Percentiles rank a stretch among this genome's conserved stretches.
Evolutionary conservation across 2,329 filamentous ascomycete species (phyloP).

Genomic region (Microdochium bolleyi): DNA sequence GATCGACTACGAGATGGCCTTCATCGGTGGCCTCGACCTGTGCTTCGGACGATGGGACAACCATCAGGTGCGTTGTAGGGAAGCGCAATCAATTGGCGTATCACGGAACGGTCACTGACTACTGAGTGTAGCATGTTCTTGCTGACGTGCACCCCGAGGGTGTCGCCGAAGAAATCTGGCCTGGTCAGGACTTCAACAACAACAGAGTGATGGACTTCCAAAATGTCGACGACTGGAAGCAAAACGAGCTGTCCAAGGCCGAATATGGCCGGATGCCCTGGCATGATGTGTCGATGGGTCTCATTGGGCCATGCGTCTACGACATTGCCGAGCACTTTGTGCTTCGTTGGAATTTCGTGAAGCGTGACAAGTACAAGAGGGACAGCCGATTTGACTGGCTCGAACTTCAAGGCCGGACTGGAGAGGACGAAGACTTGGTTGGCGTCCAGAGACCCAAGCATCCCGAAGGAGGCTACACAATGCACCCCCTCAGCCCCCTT

Average conservation of each 20-base stretch:
- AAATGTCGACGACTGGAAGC: slow-evolving; percentile 83
- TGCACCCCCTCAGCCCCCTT: slow-evolving; percentile 68
- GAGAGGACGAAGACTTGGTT: slow-evolving; percentile 74
- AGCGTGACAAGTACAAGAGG: slow-evolving; percentile 96
- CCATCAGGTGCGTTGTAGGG: slow-evolving; percentile 31
- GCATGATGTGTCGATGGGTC: slow-evolving; percentile 90
- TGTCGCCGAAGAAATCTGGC: slow-evolving; percentile 77
- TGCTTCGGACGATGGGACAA: slow-evolving; percentile 95
- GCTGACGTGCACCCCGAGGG: slow-evolving; percentile 83
- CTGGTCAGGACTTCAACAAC: slow-evolving; percentile 97
- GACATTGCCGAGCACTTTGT: slow-evolving; percentile 96
- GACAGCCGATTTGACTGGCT: slow-evolving; percentile 81
- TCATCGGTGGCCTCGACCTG: slow-evolving; percentile 88
- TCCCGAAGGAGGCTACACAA: slow-evolving; percentile 78
- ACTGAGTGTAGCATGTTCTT: slow-evolving; percentile 56
- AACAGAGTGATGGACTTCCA: slow-evolving; percentile 95
- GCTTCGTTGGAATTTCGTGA: slow-evolving; percentile 92
- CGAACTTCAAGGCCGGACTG: slow-evolving; percentile 65
- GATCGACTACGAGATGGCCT: slow-evolving; percentile 83
- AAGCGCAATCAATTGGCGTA: not conserved
- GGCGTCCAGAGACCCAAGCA: slow-evolving; percentile 84
- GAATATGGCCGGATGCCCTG: slow-evolving; percentile 95
- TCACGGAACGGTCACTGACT: not conserved
- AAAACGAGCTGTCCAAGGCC: slow-evolving; percentile 84
- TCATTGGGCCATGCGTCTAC: slow-evolving; percentile 84